Conservation (phyloP, 1,284 basidiomycete genomes). For the Papiliotrema terrestris region DNA sequence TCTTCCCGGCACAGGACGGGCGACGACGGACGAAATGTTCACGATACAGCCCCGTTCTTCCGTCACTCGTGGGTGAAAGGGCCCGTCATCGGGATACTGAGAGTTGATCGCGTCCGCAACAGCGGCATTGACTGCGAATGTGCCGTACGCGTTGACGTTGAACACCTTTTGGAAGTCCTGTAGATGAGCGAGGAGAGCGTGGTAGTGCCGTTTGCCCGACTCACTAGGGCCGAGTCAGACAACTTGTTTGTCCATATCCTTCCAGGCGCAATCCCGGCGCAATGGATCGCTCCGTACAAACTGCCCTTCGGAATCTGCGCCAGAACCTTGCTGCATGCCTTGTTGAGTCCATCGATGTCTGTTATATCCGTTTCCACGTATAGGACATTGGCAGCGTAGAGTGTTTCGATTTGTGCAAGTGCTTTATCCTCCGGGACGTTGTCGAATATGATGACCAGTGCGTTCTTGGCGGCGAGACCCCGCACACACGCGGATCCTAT, state of each 20-base stretch:
- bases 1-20: conserved; percentile 23
- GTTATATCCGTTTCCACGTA: conserved; percentile 23
- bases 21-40: conserved; percentile 33
- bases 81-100: conserved; percentile 22
- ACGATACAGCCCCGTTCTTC: conserved; percentile 35
- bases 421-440: conserved; percentile 13
- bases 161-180: conserved; percentile 22
- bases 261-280: conserved; percentile 7
- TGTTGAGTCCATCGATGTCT: conserved; percentile 9
- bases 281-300: conserved; percentile 29
- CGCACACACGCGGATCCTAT: conserved; percentile 11
- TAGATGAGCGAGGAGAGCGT: not conserved
- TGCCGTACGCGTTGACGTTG: conserved; percentile 28
- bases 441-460: conserved; percentile 13
- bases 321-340: conserved; percentile 8
- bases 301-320: conserved; percentile 20
- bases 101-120: conserved; percentile 37
- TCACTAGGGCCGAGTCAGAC: conserved; percentile 3
- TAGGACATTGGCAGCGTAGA: conserved; percentile 10
- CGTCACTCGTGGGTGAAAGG: conserved; percentile 8
- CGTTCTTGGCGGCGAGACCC: conserved; percentile 11
- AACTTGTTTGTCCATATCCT: conserved; percentile 16
- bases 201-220: not conserved
- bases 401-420: conserved; percentile 8
- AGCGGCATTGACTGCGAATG: conserved; percentile 27